Conservation (phyloP, 495 filamentous ascomycete species). For the Chaetomium fimeti region DNA sequence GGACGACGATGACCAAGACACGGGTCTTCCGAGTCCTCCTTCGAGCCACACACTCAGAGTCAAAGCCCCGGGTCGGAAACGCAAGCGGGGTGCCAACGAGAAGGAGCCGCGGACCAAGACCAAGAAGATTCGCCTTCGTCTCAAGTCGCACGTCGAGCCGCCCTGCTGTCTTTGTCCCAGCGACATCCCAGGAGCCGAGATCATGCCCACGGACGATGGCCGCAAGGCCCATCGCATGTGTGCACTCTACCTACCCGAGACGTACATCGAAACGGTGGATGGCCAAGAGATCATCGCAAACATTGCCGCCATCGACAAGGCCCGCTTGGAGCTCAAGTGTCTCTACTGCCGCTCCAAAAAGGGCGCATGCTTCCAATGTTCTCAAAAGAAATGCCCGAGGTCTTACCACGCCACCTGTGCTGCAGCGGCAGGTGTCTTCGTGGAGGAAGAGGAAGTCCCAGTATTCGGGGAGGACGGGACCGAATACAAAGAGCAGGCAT, state of each 20-base stretch:
- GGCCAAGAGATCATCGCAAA: conserved; percentile 70
- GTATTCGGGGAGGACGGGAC: conserved; percentile 90
- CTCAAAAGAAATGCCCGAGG: conserved; percentile 86
- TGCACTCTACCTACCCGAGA: conserved; percentile 88
- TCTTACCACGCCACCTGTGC: conserved; percentile 96
- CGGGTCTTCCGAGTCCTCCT: conserved; percentile 73
- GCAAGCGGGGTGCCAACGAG: conserved; percentile 40
- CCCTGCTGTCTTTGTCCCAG: conserved; percentile 96
- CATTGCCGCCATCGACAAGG: conserved; percentile 77
- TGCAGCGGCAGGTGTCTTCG: conserved; percentile 82
- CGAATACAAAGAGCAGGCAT: conserved; percentile 83
- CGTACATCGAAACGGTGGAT: conserved; percentile 73
- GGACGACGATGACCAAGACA: conserved; percentile 62
- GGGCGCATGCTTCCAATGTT: conserved; percentile 96
- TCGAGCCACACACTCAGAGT: conserved; percentile 44
- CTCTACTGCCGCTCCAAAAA: conserved; percentile 90
- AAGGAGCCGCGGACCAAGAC: conserved; percentile 53
- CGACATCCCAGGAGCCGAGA: conserved; percentile 77
- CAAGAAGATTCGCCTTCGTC: conserved; percentile 70
- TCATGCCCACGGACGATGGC: conserved; percentile 85
- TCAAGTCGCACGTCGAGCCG: conserved; percentile 68
- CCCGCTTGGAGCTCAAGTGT: conserved; percentile 85
- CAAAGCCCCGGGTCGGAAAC: conserved; percentile 60
- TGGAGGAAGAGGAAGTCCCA: conserved; percentile 78
- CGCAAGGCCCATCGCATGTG: conserved; percentile 85